A percentile compares a stretch with the other conserved stretches of the same genome.
These are phyloP conservation scores for Primulina huaijiensis DNA, from an alignment of 257 asterid genomes.

Conservation along the genomic window DNA sequence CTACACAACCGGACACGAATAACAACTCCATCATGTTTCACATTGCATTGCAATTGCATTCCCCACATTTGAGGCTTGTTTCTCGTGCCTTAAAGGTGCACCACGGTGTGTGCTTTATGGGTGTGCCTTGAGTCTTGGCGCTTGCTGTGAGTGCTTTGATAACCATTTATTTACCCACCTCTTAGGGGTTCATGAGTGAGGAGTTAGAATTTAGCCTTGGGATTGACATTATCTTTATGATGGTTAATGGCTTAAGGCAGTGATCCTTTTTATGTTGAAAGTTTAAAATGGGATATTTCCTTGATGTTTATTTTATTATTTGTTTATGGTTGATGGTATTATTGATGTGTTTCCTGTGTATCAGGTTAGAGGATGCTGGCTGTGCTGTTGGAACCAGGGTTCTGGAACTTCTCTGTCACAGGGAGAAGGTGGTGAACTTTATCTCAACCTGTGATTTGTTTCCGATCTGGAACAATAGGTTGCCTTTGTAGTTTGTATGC, in stretches of 20 bases:
- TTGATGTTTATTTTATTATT: too few species aligned
- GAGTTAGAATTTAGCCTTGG: background rate
- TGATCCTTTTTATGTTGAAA: background rate
- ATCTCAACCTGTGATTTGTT: slow-evolving; percentile 3
- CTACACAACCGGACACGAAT: background rate
- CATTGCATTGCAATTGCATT: background rate
- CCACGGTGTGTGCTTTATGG: background rate
- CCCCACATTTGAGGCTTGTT: background rate
- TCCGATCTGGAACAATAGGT: background rate
- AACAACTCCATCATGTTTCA: background rate
- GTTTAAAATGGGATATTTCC: background rate
- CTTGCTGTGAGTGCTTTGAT: background rate
- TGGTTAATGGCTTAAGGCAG: background rate
- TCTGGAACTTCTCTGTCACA: slow-evolving; percentile 77
- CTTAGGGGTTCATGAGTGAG: background rate
- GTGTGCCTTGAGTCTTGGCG: background rate
- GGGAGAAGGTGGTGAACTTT: slow-evolving; percentile 61
- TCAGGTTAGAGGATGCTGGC: slow-evolving; percentile 85
- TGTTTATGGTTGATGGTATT: background rate
- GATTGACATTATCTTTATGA: background rate
- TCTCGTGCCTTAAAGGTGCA: background rate
- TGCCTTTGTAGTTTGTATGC: background rate
- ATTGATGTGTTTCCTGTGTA: slow-evolving; percentile 19
- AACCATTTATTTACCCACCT: background rate
- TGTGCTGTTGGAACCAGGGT: slow-evolving; percentile 77